Evolutionary conservation across 495 filamentous ascomycete species (phyloP).

Genomic region (Cercophora newfieldiana): DNA sequence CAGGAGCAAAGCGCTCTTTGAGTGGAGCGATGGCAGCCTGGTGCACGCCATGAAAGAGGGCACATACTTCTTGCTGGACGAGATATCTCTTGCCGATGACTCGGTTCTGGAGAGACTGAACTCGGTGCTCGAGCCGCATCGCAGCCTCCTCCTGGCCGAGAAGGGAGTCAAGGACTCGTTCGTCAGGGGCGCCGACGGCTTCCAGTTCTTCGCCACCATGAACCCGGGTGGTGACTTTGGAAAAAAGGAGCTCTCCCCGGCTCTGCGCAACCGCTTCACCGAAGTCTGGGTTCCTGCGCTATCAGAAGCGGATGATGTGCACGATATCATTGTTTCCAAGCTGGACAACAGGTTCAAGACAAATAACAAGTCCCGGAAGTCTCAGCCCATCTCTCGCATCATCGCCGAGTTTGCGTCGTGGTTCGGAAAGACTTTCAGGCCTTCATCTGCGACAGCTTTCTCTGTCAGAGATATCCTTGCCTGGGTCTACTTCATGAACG

Average conservation of each 20-base stretch:
- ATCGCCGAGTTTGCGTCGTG: constrained; percentile 89
- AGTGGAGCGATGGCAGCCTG: constrained; percentile 95
- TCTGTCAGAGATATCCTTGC: constrained; percentile 88
- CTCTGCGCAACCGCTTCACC: constrained; percentile 93
- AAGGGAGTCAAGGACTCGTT: constrained; percentile 82
- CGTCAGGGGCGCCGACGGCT: constrained; percentile 74
- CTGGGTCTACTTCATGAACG: constrained; percentile 93
- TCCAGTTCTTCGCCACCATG: constrained; percentile 98
- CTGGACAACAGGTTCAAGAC: constrained; percentile 47
- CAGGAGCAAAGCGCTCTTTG: constrained; percentile 80
- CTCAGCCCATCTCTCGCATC: constrained; percentile 51
- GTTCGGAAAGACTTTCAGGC: constrained; percentile 80
- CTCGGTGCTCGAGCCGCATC: constrained; percentile 89
- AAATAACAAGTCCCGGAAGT: constrained; percentile 7
- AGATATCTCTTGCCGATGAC: constrained; percentile 97
- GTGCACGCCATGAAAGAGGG: constrained; percentile 92
- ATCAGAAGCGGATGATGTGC: constrained; percentile 77
- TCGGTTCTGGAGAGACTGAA: constrained; percentile 96
- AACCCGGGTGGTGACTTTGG: constrained; percentile 98
- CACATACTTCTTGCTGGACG: constrained; percentile 89
- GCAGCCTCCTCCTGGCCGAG: constrained; percentile 87
- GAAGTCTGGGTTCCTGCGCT: constrained; percentile 95
- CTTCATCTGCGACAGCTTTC: constrained; percentile 67
- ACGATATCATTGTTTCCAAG: constrained; percentile 81
- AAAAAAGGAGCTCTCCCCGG: constrained; percentile 93